Base-by-base conservation (phyloP, 75 land plant genomes). In the Selaginella tamariscina region DNA sequence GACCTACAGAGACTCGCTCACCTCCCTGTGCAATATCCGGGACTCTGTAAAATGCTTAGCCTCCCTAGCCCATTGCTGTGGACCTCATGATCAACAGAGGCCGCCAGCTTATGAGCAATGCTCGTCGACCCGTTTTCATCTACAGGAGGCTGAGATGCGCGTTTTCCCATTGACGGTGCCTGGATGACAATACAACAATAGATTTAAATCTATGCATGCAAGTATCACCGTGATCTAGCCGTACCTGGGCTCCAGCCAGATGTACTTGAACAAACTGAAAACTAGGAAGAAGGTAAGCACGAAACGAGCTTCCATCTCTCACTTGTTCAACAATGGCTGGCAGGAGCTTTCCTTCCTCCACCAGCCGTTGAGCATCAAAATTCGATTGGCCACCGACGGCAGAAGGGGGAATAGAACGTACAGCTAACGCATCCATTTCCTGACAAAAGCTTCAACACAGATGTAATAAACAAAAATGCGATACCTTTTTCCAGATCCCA, bases 201-300 rank as follows among this genome's bases (percentile, higher is more conserved):
- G n/a, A 68, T 23, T 24, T 15, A 24, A 5, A 68, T 0, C 23
- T 56, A 27, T 18, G 5, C 29, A 67, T 29, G 0, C 28, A 26
- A 70, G 20, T 68, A 70, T 2, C 22, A 23, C 39, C 18, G 32
- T 49, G 5, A 67, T 21, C 27, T 5, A 21, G 2, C 9, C 62
- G 21, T 59, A 95, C 99, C 99, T 95, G 99, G 49, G 88, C 75
- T 55, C 99, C 99, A 23, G 92, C 97, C 44, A 88, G 78, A 68
- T 88, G 85, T 15, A 95, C 97, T 81, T 91, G 99, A 56, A 95
- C 99, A 82, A 82, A 95, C 73, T 91, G 88, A 70, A 95, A 95
- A 0, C 80, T 84, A 0, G 99, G 97, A 22, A 95, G 89, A 75
- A 95, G 68, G 59, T 95, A 95, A 33, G 84, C 91, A 26, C 99